A percentile compares a stretch with the other conserved stretches of the same genome.
phyloP scores from a whole-genome alignment of 2,329 filamentous ascomycete genomes.

The Penicillium brevicompactum region DNA sequence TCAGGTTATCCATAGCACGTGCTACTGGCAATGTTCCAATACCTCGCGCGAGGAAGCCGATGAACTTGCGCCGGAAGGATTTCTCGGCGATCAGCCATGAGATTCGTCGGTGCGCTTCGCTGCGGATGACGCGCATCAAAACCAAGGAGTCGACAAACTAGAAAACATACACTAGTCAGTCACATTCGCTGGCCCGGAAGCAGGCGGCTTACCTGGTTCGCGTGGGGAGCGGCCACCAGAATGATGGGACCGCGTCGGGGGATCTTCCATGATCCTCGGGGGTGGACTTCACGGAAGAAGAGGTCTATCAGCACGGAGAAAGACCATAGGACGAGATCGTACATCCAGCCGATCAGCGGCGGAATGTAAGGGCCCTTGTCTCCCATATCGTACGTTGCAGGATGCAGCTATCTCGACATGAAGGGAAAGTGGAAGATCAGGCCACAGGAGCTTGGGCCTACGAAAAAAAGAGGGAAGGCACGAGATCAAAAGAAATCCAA shows the following conservation, averaged over 20 bases:
- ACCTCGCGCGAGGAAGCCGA: slow-evolving; percentile 81
- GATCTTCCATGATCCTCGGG: slow-evolving; percentile 91
- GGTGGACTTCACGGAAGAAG: slow-evolving; percentile 98
- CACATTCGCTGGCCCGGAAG: neutral
- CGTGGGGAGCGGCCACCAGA: slow-evolving; percentile 94
- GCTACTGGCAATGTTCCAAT: slow-evolving; percentile 92
- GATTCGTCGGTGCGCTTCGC: slow-evolving; percentile 83
- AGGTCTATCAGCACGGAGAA: slow-evolving; percentile 78
- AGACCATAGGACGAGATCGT: slow-evolving; percentile 53
- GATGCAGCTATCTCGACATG: slow-evolving; percentile 4
- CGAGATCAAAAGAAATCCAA: neutral
- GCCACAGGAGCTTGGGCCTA: slow-evolving; percentile 3
- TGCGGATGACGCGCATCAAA: slow-evolving; percentile 84
- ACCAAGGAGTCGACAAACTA: slow-evolving; percentile 95
- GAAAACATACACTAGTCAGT: slow-evolving; percentile 10
- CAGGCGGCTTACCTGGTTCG: slow-evolving; percentile 72
- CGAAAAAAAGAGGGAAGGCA: slow-evolving; percentile 7
- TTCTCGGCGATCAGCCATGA: slow-evolving; percentile 94
- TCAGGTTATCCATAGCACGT: slow-evolving; percentile 85
- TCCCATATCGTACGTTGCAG: slow-evolving; percentile 26
- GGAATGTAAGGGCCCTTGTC: slow-evolving; percentile 42
- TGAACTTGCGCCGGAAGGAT: slow-evolving; percentile 85
- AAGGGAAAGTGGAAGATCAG: slow-evolving; percentile 1
- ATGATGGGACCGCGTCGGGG: slow-evolving; percentile 86
- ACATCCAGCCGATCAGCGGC: slow-evolving; percentile 53